Evolutionary conservation across 1,284 basidiomycete species (phyloP), one percentile per base, ranked within the genome.

Genomic region (Cryptococcus wingfieldii): DNA sequence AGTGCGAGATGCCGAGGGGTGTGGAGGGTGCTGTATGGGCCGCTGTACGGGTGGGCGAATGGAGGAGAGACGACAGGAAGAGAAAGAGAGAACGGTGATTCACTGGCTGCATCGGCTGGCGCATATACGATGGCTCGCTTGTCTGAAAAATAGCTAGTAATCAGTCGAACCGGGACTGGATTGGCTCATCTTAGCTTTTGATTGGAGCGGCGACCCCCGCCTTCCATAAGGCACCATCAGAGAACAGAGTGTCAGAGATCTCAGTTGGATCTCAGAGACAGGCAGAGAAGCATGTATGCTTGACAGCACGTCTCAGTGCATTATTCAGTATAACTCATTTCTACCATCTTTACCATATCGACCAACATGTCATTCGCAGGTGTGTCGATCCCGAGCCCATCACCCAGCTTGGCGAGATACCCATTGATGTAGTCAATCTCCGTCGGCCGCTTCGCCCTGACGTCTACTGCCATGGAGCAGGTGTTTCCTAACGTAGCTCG

Each of bases 391-490:
- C 79, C 77, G 64, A 88, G 83, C 43, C 80, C 77, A 47, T 77
- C 65, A 8, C 88, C 94, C 6, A 94, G 77, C 10, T 78, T 77
- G 25, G 85, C 69, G 47, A 98, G 75, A 72, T 94, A 90, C 7
- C 95, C 94, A 65, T 92, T 95, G 70, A 98, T 82, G 67, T 81
- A 92, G 25, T 88, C 84, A 39, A 94, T 82, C 77, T 94, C 90
- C 0, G 90, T 91, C 25, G 69, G 56, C 16, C 69, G 78, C 38
- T 84, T 84, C 47, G 76, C 74, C 59, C 80, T 80, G 38, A 91
- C 74, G 65, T 93, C 89, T 16, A 78, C 70, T 16, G 89, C 79
- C 85, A 90, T 93, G n/a, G 86, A 88, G 9, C 88, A 89, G 45
- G 83, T 81, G 68, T 91, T 90, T 13, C 77, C 74, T 45, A 74